phyloP scores from a whole-genome alignment of 1,139 yeast genomes.

The Kodamaea suecica region DNA sequence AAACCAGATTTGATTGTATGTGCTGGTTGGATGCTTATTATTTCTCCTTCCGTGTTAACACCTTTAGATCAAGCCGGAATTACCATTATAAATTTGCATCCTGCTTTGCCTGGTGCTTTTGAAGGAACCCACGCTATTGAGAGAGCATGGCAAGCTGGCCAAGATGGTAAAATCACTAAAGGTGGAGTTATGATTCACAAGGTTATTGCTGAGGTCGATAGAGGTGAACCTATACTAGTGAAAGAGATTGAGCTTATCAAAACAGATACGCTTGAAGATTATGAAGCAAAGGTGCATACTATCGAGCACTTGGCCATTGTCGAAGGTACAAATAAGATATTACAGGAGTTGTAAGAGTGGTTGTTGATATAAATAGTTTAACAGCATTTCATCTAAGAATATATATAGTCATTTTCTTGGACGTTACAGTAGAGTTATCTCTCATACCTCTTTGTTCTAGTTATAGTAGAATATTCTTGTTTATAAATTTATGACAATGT shows the following conservation, averaged over 20 bases:
- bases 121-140: conserved; percentile 97
- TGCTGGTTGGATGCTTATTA: conserved; percentile 97
- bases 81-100: conserved; percentile 88
- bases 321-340: conserved; percentile 72
- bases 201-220: conserved; percentile 91
- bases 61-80: conserved; percentile 61
- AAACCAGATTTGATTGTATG: conserved; percentile 86
- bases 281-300: conserved; percentile 80
- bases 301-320: conserved; percentile 89
- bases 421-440: no score
- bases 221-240: conserved; percentile 84
- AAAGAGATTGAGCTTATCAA: conserved; percentile 68
- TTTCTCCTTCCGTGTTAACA: conserved; percentile 69
- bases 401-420: no score
- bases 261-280: conserved; percentile 73
- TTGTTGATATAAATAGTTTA: no score
- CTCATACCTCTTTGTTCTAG: no score
- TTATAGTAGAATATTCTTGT: no score
- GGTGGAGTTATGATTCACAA: conserved; percentile 98
- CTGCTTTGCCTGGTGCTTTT: conserved; percentile 95
- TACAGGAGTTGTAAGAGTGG: conserved; percentile 34
- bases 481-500: background rate
- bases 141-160: conserved; percentile 94
- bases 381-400: no score
- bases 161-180: conserved; percentile 63